Base-by-base conservation (phyloP, 1,139 yeast species). In the Debaryomycetaceae sp. region DNA sequence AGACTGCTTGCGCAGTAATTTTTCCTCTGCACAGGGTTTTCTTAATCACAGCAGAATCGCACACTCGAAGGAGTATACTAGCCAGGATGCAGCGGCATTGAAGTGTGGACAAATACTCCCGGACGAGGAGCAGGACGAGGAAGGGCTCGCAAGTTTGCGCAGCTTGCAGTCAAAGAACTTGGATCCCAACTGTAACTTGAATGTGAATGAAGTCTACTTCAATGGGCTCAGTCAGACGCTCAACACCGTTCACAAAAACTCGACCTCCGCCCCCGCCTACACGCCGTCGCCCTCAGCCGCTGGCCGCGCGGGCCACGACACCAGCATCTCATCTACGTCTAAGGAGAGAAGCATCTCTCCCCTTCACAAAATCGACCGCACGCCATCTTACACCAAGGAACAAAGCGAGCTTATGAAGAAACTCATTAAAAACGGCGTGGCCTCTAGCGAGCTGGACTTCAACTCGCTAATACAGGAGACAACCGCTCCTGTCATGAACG, bases 11-110 rank as follows among this genome's bases (percentile, higher is more conserved):
- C 66, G 93, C 45, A 76, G 81, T 42, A 86, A 85, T 50, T 87
- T 87, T 58, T 81, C 87, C 6, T 80, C 87, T 11, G 88, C 90
- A 0, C 95, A 87, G 59, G 95, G 95, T 23, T 85, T 87, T 50
- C 72, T 86, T 37, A 87, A 85, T 58, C 95, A 87, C 59, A 78
- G 86, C 49, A 68, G 95, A 49, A 76, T 84, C 24, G 87, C 91
- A 4, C 95, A 87, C 59, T 69, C 80, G n/a, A 78, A 77, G 47
- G 89, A 84, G 48, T 85, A 79, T 52, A 76, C 84, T 5, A 81
- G 86, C 6, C 93, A 85, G 56, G 91, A 85, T 51, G 78, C 84
- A 9, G 91, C 95, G 1, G 90, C 91, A 0, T 64, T 83, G 46
- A 74, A 71, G 36, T 87, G 93, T 60, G 93, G 91, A 24, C 77